Percentiles rank a stretch among this genome's conserved stretches.
phyloP scores from a whole-genome alignment of 441 rosid species.

The Syzygium malaccense region DNA sequence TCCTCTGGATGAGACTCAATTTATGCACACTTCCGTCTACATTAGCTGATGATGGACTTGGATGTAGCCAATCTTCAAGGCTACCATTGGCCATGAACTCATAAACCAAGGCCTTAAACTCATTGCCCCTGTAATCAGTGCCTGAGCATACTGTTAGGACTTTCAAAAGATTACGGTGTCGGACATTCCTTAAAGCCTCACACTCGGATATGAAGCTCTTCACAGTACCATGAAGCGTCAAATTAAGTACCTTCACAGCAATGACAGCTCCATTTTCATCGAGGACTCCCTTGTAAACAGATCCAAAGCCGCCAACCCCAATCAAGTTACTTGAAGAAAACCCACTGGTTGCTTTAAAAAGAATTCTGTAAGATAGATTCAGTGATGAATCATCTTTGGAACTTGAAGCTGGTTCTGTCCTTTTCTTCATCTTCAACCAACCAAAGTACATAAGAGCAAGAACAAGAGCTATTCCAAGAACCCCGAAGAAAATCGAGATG shows the following conservation, averaged over 20 bases:
- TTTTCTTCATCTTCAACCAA: neutral
- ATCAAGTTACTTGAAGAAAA: neutral
- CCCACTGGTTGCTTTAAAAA: neutral
- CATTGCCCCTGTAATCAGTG: fast-evolving
- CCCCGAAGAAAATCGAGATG: fast-evolving
- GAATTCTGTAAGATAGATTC: neutral
- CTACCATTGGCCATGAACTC: neutral
- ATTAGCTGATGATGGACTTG: neutral
- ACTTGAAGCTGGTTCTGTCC: neutral
- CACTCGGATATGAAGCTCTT: neutral
- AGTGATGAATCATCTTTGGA: neutral
- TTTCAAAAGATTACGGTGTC: neutral
- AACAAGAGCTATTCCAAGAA: neutral
- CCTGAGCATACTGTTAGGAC: neutral
- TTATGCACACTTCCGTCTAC: neutral
- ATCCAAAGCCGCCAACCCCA: fast-evolving
- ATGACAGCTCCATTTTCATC: fast-evolving
- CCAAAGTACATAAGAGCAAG: neutral
- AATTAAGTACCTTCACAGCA: neutral
- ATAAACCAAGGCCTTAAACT: neutral
- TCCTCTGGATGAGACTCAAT: neutral
- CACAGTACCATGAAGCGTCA: fast-evolving
- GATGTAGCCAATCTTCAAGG: neutral
- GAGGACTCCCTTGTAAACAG: neutral
- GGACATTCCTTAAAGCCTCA: neutral